Percentiles rank a stretch among this genome's conserved stretches.
phyloP scores from a whole-genome alignment of 225 moss, liverwort and hornwort species.

The Pseudoscleropodium purum region DNA sequence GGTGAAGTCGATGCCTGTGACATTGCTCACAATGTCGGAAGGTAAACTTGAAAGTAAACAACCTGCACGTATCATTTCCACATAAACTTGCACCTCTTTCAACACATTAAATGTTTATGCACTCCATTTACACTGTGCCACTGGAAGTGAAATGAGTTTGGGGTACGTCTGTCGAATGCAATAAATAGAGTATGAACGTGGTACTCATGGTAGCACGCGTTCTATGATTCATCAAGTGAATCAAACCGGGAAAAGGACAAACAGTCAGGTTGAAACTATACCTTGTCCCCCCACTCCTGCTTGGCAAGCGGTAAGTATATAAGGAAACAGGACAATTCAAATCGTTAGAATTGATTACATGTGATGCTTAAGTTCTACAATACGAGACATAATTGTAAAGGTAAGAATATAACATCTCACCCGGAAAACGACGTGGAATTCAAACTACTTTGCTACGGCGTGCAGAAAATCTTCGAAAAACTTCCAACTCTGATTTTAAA shows the following conservation, averaged over 20 bases:
- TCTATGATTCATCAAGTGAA: neutral
- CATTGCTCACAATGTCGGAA: conserved; percentile 74
- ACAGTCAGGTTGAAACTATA: neutral
- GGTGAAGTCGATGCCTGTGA: conserved; percentile 64
- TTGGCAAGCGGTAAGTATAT: neutral
- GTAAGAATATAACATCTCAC: neutral
- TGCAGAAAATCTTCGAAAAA: neutral
- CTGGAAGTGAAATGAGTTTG: neutral
- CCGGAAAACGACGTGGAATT: neutral
- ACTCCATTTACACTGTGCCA: neutral
- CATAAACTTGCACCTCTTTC: neutral
- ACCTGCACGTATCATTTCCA: conserved; percentile 39
- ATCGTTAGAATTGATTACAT: conserved; percentile 2
- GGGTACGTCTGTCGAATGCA: neutral
- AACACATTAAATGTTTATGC: neutral
- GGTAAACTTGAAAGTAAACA: conserved; percentile 90
- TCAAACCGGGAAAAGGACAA: neutral
- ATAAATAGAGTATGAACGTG: neutral
- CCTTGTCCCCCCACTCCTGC: conserved; percentile 61
- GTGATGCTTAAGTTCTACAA: neutral
- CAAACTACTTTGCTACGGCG: neutral
- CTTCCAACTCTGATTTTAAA: neutral
- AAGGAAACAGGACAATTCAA: neutral
- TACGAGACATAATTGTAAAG: neutral
- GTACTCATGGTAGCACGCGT: neutral